Evolutionary conservation across 2,329 filamentous ascomycete genomes (phyloP).

Genomic region (Zasmidium citrigriseum): DNA sequence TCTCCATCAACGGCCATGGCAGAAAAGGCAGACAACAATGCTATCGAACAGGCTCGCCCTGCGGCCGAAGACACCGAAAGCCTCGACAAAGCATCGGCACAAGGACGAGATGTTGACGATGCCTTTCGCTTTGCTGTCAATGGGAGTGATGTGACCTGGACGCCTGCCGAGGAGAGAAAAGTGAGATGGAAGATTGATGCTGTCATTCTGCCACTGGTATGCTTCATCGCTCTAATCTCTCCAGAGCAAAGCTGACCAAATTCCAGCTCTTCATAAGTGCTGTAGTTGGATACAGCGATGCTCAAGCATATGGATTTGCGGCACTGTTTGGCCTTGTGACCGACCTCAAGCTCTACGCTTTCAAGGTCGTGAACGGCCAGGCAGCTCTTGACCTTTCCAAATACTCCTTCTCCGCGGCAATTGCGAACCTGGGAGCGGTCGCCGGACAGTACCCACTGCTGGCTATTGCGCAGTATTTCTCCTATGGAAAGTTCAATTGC

Average conservation of each 20-base stretch:
- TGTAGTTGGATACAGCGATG: not conserved
- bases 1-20: not conserved
- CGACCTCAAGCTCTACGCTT: not conserved
- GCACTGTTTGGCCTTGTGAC: not conserved
- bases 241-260: not conserved
- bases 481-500: conserved; percentile 1
- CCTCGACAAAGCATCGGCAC: not conserved
- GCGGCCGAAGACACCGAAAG: not conserved
- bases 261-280: conserved; percentile 2
- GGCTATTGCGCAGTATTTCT: conserved; percentile 1
- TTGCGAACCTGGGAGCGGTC: not conserved
- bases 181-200: conserved; percentile 38
- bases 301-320: conserved; percentile 4
- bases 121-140: conserved; percentile 1
- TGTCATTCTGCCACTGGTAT: conserved; percentile 42
- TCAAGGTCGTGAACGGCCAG: not conserved
- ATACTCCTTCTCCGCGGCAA: not conserved
- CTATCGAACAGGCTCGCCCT: not conserved
- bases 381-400: not conserved
- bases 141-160: conserved; percentile 3
- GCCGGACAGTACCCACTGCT: not conserved
- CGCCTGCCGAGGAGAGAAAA: conserved; percentile 20
- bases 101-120: conserved; percentile 1
- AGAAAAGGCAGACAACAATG: conserved; percentile 1
- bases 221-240: not conserved